Percentiles rank a stretch among this genome's conserved stretches.
phyloP scores from a whole-genome alignment of 169 alveolate species.

The Theileria orientalis region DNA sequence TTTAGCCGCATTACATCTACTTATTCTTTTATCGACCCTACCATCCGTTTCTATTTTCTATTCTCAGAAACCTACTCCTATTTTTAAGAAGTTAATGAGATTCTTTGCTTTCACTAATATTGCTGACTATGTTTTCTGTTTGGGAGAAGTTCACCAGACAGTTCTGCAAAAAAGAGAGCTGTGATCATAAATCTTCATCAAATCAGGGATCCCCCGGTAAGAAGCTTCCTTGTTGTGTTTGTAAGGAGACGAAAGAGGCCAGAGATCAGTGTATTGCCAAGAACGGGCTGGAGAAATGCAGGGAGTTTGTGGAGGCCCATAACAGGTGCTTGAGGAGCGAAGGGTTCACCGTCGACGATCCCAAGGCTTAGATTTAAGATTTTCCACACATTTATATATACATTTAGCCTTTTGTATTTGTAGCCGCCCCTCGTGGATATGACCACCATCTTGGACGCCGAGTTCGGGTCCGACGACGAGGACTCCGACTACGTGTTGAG shows the following conservation, averaged over 20 bases:
- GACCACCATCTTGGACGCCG: conserved; percentile 51
- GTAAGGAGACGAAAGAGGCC: conserved; percentile 74
- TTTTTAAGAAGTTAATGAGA: too few species aligned
- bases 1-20: too few species aligned
- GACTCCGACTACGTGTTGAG: conserved; percentile 51
- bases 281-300: conserved; percentile 68
- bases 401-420: not conserved
- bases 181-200: not conserved
- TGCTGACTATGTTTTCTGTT: not conserved
- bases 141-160: not conserved
- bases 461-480: conserved; percentile 48
- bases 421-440: not conserved
- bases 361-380: not conserved
- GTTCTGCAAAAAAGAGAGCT: not conserved
- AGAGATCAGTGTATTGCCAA: conserved; percentile 73
- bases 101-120: not conserved
- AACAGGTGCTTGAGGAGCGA: conserved; percentile 70
- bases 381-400: not conserved
- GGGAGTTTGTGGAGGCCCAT: conserved; percentile 66
- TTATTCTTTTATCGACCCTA: too few species aligned
- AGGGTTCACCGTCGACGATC: conserved; percentile 67
- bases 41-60: too few species aligned
- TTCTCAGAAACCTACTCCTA: too few species aligned
- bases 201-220: not conserved
- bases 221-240: conserved; percentile 71